These are phyloP conservation scores for Monilinia vaccinii-corymbosi DNA, from an alignment of 2,329 filamentous ascomycete species.

Conservation along the genomic window DNA sequence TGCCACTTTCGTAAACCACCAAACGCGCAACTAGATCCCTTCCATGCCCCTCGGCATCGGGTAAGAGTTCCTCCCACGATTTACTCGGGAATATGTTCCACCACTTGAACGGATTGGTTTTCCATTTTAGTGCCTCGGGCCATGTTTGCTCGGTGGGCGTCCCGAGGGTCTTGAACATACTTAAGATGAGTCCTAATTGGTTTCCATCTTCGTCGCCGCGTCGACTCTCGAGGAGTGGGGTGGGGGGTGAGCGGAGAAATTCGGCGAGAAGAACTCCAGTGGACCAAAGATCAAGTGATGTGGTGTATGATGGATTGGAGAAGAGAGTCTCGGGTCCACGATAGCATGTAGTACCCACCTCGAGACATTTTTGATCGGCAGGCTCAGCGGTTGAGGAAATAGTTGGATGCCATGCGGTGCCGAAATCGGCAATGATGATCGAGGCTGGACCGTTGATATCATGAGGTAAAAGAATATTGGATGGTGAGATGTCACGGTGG, in stretches of 20 bases:
- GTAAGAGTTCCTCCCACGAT: slow-evolving; percentile 62
- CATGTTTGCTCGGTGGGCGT: slow-evolving; percentile 73
- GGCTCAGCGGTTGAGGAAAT: slow-evolving; percentile 50
- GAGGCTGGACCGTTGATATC: slow-evolving; percentile 50
- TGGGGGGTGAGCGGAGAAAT: slow-evolving; percentile 44
- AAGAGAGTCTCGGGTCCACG: slow-evolving; percentile 86
- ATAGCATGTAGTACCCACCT: slow-evolving; percentile 89
- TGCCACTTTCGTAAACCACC: slow-evolving; percentile 62
- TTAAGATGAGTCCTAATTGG: slow-evolving; percentile 81
- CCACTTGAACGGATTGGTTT: slow-evolving; percentile 78
- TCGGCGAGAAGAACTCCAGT: slow-evolving; percentile 79
- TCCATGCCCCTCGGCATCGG: slow-evolving; percentile 46
- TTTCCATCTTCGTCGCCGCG: slow-evolving; percentile 68
- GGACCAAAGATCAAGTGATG: slow-evolving; percentile 80
- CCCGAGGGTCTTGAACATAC: slow-evolving; percentile 85
- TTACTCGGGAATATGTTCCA: slow-evolving; percentile 65
- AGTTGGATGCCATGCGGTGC: slow-evolving; percentile 70
- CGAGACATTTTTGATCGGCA: slow-evolving; percentile 64
- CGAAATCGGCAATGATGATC: slow-evolving; percentile 81
- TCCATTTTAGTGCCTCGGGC: slow-evolving; percentile 66
- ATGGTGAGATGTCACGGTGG: slow-evolving; percentile 90
- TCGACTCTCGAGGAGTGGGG: slow-evolving; percentile 74
- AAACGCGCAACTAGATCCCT: slow-evolving; percentile 58
- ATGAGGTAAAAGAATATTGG: slow-evolving; percentile 66
- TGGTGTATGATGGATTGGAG: slow-evolving; percentile 63